phyloP scores from a whole-genome alignment of 345 rosid genomes.

The Brassica nigra region DNA sequence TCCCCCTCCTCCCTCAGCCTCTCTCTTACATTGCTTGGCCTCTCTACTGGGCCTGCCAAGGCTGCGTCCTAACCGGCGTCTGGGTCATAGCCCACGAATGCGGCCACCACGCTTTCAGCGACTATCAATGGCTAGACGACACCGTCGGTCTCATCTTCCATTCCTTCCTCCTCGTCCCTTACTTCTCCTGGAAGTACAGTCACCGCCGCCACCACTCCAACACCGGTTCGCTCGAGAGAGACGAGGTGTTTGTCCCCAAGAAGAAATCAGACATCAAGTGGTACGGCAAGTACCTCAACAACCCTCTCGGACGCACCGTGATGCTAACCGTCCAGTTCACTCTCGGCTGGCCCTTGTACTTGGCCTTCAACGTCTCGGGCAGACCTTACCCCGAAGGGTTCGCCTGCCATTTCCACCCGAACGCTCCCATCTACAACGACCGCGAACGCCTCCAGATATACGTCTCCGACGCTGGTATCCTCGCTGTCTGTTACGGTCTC shows the following conservation, averaged over 20 bases:
- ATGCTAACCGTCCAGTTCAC: conserved; percentile 53
- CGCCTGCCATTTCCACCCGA: conserved; percentile 75
- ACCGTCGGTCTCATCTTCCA: conserved; percentile 80
- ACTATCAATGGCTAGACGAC: conserved; percentile 87
- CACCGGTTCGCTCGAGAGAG: conserved; percentile 77
- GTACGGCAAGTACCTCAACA: conserved; percentile 72
- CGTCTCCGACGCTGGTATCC: conserved; percentile 69
- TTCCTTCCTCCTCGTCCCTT: conserved; percentile 80
- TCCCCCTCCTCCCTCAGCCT: conserved; percentile 57
- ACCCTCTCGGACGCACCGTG: conserved; percentile 66
- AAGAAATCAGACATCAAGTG: conserved; percentile 49
- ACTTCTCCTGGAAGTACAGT: conserved; percentile 92
- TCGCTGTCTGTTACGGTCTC: conserved; percentile 57
- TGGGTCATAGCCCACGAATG: conserved; percentile 97
- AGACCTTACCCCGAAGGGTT: conserved; percentile 66
- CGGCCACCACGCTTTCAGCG: conserved; percentile 96
- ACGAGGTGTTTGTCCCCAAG: conserved; percentile 89
- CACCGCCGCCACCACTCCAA: conserved; percentile 97
- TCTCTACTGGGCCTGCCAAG: conserved; percentile 78
- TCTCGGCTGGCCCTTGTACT: conserved; percentile 87
- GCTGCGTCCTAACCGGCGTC: conserved; percentile 70
- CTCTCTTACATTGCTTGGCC: conserved; percentile 77
- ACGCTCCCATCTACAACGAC: conserved; percentile 74
- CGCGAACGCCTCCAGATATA: conserved; percentile 76
- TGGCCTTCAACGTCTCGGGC: conserved; percentile 80